Evolutionary conservation across 768 basidiomycete species (phyloP).

Genomic region (Agaricus sinodeliciosus): DNA sequence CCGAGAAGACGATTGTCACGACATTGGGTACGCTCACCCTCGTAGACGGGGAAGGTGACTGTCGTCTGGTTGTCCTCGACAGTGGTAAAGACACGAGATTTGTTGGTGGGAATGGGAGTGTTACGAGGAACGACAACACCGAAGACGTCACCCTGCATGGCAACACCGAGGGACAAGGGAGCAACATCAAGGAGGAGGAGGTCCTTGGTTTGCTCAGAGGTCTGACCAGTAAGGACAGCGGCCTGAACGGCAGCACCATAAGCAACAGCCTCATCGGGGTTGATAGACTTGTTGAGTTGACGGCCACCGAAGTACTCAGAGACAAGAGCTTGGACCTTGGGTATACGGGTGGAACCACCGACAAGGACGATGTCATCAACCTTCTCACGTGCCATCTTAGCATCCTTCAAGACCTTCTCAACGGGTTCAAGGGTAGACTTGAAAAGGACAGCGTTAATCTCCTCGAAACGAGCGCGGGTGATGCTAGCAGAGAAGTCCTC

Average conservation of each 20-base stretch:
- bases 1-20: constrained; percentile 98
- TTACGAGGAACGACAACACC: constrained; percentile 99
- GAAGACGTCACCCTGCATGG: constrained; percentile 99
- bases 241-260: constrained; percentile 99
- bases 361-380: constrained; percentile 99
- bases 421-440: constrained; percentile 98
- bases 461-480: constrained; percentile 99
- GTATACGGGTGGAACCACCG: constrained; percentile 99
- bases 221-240: constrained; percentile 96
- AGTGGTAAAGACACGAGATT: constrained; percentile 97
- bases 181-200: constrained; percentile 98
- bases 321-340: constrained; percentile 96
- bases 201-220: constrained; percentile 98
- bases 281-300: constrained; percentile 99
- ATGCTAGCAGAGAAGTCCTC: constrained; percentile 99
- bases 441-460: constrained; percentile 94
- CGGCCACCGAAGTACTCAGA: constrained; percentile 98
- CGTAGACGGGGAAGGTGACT: constrained; percentile 99
- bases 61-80: constrained; percentile 99
- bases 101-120: constrained; percentile 99
- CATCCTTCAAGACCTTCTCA: constrained; percentile 98
- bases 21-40: constrained; percentile 99
- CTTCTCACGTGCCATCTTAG: constrained; percentile 95
- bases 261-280: constrained; percentile 99
- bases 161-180: constrained; percentile 97